Conservation (phyloP, 306 rosid genomes). For the Lathyrus oleraceus region DNA sequence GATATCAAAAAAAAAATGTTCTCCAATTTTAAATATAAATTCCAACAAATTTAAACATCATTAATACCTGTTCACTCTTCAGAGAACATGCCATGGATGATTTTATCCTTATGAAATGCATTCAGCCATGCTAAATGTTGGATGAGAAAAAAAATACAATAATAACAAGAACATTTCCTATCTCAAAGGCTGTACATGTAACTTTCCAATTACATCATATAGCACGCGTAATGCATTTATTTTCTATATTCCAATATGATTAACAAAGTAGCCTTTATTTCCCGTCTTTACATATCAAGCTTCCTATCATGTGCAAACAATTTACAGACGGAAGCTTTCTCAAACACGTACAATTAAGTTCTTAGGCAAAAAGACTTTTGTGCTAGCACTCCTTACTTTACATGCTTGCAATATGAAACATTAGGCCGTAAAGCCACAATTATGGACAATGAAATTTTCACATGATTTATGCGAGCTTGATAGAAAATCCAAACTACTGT, state of each 20-base stretch:
- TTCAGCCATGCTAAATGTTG: constrained; percentile 3
- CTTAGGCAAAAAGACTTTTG: constrained; percentile 1
- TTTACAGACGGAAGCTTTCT: constrained; percentile 9
- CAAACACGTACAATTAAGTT: constrained; percentile 3
- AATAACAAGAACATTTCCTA: background rate
- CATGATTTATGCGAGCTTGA: background rate
- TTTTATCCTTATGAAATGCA: constrained; percentile 6
- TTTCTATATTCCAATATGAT: constrained; percentile 2
- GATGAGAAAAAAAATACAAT: constrained; percentile 2
- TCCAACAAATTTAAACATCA: background rate
- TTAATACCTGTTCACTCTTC: background rate
- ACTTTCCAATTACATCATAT: background rate
- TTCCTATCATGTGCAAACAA: constrained; percentile 22
- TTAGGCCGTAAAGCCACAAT: background rate
- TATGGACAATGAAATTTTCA: constrained; percentile 4
- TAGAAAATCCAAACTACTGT: constrained; percentile 4
- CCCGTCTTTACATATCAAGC: constrained; percentile 11
- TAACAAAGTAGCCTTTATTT: background rate
- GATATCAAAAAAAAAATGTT: constrained; percentile 13
- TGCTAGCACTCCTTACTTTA: background rate
- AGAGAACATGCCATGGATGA: constrained; percentile 17
- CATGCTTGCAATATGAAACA: constrained; percentile 3
- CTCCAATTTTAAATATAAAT: constrained; percentile 2
- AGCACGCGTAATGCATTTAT: background rate
- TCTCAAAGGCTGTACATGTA: background rate